Conservation (phyloP, 805 yeast species). For the Scheffersomyces amazonensis region DNA sequence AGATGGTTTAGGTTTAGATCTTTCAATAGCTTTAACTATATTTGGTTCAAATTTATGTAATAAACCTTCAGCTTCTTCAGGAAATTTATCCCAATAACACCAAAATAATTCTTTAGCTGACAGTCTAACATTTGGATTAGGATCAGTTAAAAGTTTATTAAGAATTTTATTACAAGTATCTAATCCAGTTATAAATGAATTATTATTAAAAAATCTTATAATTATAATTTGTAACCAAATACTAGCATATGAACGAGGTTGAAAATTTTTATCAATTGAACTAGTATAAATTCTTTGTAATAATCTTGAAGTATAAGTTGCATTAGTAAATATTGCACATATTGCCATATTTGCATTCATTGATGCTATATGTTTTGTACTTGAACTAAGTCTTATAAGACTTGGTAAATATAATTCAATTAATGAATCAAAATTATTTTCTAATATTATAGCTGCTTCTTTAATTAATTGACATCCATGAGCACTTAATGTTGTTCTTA, state of each 20-base stretch:
- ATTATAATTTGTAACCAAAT: slow-evolving; percentile 67
- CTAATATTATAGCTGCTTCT: slow-evolving; percentile 52
- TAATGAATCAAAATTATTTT: slow-evolving; percentile 41
- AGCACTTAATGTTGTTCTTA: slow-evolving; percentile 79
- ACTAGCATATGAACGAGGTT: slow-evolving; percentile 68
- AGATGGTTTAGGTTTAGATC: slow-evolving; percentile 33
- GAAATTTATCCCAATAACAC: slow-evolving; percentile 58
- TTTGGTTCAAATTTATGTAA: slow-evolving; percentile 39
- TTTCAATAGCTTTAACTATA: slow-evolving; percentile 59
- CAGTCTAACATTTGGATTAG: slow-evolving; percentile 78
- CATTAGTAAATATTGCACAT: slow-evolving; percentile 52
- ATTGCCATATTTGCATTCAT: slow-evolving; percentile 54
- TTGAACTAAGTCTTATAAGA: slow-evolving; percentile 51
- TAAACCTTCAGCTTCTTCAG: slow-evolving; percentile 45
- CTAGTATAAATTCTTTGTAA: slow-evolving; percentile 49
- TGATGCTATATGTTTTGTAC: slow-evolving; percentile 64
- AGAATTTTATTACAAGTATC: slow-evolving; percentile 52
- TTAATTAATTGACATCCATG: slow-evolving; percentile 76
- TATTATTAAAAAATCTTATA: slow-evolving; percentile 45
- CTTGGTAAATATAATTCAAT: slow-evolving; percentile 49
- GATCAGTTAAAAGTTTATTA: slow-evolving; percentile 66
- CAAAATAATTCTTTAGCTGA: slow-evolving; percentile 72
- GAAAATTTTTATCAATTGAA: slow-evolving; percentile 65
- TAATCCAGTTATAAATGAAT: slow-evolving; percentile 18
- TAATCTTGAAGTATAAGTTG: slow-evolving; percentile 51